Base-by-base conservation (phyloP, 768 basidiomycete genomes). In the Rhodotorula toruloides region DNA sequence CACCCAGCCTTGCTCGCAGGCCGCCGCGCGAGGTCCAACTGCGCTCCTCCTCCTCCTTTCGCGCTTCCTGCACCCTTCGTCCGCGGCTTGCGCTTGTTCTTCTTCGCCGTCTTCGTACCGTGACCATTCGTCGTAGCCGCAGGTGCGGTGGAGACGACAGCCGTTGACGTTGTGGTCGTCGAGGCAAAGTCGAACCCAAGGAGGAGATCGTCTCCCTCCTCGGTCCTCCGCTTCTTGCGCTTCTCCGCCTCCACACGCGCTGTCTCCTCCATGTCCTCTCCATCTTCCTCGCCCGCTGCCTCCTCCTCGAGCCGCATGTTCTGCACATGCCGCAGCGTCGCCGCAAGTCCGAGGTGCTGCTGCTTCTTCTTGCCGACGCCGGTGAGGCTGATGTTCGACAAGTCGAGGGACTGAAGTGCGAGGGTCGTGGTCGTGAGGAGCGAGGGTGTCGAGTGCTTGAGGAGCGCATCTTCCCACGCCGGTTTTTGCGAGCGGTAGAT, bases 401-500 rank as follows among this genome's bases (percentile, higher is more conserved):
- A n/a, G 40, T 71, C 68, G 61, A 72, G 52, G 16, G 52, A 5
- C 4, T 29, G 32, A 11, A 68, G 54, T 22, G 67, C 37, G 11
- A 42, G 44, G 2, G 71, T 68, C 39, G 63, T 54, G 4, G 58
- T 61, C 39, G 72, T 76, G n/a, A 74, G 58, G 46, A 66, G 68
- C 59, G 63, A 76, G 14, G 75, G 76, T 54, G 75, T 75, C 19
- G 75, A 75, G 27, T 72, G 64, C 25, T 67, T 72, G 27, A 75
- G 68, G 29, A 79, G 76, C 9, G 78, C 76, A n/a, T 81, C 80
- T 71, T 98, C 93, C 90, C 90, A 98, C 53, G 84, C 82, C 57
- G 84, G 85, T 72, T 88, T 86, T 77, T 92, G 83, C 25, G 93
- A 75, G 12, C 91, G 83, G 76, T 88, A 97, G 44, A 97, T 80